Percentiles rank a stretch among this genome's conserved stretches.
These are phyloP conservation scores for Phialophora macrospora DNA, from an alignment of 2,329 filamentous ascomycete species.

Conservation along the genomic window DNA sequence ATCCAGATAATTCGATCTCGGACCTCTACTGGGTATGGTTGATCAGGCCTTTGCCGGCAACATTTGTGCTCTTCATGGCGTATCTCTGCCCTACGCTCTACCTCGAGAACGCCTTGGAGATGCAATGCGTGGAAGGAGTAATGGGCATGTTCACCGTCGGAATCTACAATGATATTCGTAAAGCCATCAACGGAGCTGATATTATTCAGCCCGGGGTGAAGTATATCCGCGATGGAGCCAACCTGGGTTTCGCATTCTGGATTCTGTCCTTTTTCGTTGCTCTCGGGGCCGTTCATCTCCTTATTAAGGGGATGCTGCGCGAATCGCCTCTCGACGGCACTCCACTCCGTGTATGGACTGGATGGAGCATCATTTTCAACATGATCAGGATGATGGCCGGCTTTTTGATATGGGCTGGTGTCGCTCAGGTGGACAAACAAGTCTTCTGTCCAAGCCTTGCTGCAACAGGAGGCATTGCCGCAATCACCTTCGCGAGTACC, in stretches of 20 bases:
- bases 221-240: conserved; percentile 6
- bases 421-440: neutral
- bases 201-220: neutral
- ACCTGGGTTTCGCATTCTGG: conserved; percentile 4
- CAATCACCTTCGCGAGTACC: neutral
- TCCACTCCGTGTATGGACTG: neutral
- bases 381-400: neutral
- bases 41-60: neutral
- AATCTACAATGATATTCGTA: conserved; percentile 2
- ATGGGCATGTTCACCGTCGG: conserved; percentile 3
- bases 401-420: neutral
- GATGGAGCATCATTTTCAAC: conserved; percentile 8
- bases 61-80: conserved; percentile 3
- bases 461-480: conserved; percentile 3
- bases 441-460: conserved; percentile 1
- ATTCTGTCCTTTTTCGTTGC: conserved; percentile 12
- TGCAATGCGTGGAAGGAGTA: conserved; percentile 8
- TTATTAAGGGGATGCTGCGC: neutral
- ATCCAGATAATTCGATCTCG: conserved; percentile 4
- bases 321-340: neutral
- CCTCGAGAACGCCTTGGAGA: conserved; percentile 6
- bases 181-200: neutral
- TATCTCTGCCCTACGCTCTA: conserved; percentile 7
- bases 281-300: neutral
- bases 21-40: conserved; percentile 8